Conservation (phyloP, 495 filamentous ascomycete genomes). For the Podospora conica region DNA sequence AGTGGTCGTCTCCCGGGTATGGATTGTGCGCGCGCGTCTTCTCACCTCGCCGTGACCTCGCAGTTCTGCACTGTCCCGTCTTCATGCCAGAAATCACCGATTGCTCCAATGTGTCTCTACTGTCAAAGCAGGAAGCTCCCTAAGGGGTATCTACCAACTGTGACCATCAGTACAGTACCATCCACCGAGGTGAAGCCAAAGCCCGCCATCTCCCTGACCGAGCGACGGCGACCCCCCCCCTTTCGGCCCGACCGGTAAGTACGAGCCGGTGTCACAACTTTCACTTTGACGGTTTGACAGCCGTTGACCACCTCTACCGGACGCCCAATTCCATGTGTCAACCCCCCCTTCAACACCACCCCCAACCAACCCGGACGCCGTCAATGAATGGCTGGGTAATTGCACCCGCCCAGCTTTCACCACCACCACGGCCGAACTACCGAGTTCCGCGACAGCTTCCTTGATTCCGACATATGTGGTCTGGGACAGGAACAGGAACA, state of each 20-base stretch:
- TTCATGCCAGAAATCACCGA: neutral
- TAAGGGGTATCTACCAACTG: too few species aligned
- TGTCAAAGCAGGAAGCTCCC: too few species aligned
- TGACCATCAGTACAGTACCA: too few species aligned
- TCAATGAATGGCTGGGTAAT: neutral
- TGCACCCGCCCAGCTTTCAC: neutral
- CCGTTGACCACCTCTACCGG: too few species aligned
- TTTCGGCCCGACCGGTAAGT: neutral
- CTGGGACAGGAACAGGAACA: too few species aligned
- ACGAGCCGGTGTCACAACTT: neutral
- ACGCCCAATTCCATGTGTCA: neutral
- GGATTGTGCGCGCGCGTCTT: neutral
- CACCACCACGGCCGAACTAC: neutral
- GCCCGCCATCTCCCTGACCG: neutral
- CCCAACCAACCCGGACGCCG: neutral
- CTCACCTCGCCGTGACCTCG: neutral
- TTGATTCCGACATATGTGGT: too few species aligned
- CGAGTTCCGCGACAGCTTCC: too few species aligned
- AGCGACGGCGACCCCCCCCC: neutral
- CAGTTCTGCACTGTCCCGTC: neutral
- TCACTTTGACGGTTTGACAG: neutral
- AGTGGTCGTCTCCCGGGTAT: neutral
- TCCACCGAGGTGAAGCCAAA: neutral
- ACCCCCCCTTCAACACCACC: neutral
- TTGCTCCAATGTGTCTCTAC: neutral